Base-by-base conservation (phyloP, 164 flowering plant species). In the Sextonia rubra region DNA sequence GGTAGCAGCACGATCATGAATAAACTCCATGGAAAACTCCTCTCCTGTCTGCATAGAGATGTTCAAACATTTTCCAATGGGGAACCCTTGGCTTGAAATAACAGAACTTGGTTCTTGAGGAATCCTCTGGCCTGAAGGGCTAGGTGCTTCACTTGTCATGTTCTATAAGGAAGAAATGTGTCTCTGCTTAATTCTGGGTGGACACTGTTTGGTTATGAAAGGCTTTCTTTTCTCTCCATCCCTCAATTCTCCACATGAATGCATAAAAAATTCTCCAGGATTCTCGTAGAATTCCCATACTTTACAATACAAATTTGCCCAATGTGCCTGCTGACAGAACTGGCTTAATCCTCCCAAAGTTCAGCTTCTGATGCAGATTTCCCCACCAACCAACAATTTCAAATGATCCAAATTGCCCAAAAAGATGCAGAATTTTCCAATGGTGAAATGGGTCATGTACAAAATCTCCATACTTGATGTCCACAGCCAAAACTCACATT, bases 31-130 rank as follows among this genome's bases (percentile, higher is more conserved):
- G 12, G 92, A 86, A 74, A 93, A 93, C 69, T 89, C 95, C 83
- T 93, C 98, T 27, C 95, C 98, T 0, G 92, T 91, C 83, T 85
- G 93, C 72, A 79, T 66, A 74, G 88, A 91, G 27, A 89, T 68
- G 47, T 77, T 76, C 64, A n/a, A 79, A 78, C 68, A 73, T 22
- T 71, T 70, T 62, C 74, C 79, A 0, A 58, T 52, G 17, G 25
- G 67, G 23, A 47, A 30, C 37, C 73, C 70, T 20, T 58, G 66
- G 20, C 63, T 27, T 3, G 77, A 44, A 64, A 58, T 73, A 68
- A 44, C 75, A 62, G 65, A 23, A 58, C 24, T 15, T 11, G 48
- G 26, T 67, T 82, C 86, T 49, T 74, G 73, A 44, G 69, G 77
- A 63, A 73, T 70, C 80, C 77, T 70, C 60, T 76, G 82, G 71